Conservation (phyloP, 2,329 filamentous ascomycete genomes). For the Aspergillus sp. region DNA sequence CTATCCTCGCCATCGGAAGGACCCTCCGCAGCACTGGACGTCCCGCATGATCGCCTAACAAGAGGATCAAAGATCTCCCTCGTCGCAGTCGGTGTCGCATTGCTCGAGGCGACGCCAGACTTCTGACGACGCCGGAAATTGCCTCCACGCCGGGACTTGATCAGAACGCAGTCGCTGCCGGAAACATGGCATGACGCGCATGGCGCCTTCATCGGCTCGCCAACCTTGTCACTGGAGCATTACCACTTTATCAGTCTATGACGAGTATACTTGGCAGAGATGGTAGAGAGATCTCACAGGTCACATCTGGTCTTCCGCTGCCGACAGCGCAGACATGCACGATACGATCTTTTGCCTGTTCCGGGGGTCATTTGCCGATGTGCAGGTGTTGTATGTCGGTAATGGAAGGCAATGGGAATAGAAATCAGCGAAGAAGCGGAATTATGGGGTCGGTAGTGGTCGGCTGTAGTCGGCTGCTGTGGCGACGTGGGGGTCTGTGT, state of each 20-base stretch:
- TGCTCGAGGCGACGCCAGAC: not conserved
- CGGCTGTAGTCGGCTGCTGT: not conserved
- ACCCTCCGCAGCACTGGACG: not conserved
- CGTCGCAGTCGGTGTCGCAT: no score
- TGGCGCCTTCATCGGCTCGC: not conserved
- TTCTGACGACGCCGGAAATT: not conserved
- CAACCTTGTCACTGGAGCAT: not conserved
- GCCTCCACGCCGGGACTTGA: not conserved
- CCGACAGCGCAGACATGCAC: not conserved
- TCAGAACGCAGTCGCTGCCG: not conserved
- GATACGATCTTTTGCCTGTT: not conserved
- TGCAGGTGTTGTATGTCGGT: not conserved
- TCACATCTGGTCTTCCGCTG: not conserved
- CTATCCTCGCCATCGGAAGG: not conserved
- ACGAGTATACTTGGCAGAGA: not conserved
- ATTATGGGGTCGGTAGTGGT: not conserved
- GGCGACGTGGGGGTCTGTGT: no score
- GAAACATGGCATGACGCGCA: not conserved
- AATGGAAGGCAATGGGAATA: not conserved
- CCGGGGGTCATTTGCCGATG: not conserved
- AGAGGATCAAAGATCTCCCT: not conserved
- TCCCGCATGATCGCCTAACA: not conserved
- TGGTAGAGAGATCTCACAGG: not conserved
- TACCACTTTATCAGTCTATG: not conserved
- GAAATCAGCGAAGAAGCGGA: not conserved